A percentile compares a stretch with the other conserved stretches of the same genome.
Evolutionary conservation across 148 eudicot genomes (phyloP).

Genomic region (Beta vulgaris): DNA sequence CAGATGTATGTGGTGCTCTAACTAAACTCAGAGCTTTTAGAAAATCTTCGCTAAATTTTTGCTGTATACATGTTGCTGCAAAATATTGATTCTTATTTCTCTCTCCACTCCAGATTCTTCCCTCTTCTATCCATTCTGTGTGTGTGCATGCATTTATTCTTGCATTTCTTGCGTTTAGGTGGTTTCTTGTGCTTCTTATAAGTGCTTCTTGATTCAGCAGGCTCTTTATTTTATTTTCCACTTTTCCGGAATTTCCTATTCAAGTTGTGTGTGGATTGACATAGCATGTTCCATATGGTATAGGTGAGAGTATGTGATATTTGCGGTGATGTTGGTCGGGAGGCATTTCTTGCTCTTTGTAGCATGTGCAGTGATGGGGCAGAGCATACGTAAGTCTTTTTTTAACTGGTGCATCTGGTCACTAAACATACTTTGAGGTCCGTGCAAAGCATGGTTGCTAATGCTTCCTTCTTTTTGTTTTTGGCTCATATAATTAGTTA

Average conservation of each 20-base stretch:
- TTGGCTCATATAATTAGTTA: conserved; percentile 30
- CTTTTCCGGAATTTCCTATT: not conserved
- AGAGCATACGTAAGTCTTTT: conserved; percentile 43
- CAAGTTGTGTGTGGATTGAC: conserved; percentile 3
- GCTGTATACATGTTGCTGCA: not conserved
- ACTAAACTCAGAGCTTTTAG: not conserved
- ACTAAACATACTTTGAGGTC: not conserved
- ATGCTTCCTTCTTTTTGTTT: not conserved
- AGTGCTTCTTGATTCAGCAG: not conserved
- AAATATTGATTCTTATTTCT: not conserved
- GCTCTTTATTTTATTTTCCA: not conserved
- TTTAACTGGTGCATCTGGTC: not conserved
- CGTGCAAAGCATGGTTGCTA: conserved; percentile 5
- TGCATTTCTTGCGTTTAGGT: not conserved
- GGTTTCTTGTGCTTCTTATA: not conserved
- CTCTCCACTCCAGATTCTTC: not conserved
- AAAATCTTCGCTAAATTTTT: not conserved
- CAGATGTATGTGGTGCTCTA: not conserved
- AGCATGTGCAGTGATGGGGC: conserved; percentile 48
- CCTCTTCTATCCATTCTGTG: not conserved
- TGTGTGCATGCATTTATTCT: not conserved
- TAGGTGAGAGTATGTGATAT: conserved; percentile 51
- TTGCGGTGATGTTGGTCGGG: conserved; percentile 50
- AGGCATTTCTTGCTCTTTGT: conserved; percentile 44
- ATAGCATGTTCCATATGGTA: conserved; percentile 8